Evolutionary conservation across 495 filamentous ascomycete species (phyloP).

Genomic region (Hypoxylon fragiforme): DNA sequence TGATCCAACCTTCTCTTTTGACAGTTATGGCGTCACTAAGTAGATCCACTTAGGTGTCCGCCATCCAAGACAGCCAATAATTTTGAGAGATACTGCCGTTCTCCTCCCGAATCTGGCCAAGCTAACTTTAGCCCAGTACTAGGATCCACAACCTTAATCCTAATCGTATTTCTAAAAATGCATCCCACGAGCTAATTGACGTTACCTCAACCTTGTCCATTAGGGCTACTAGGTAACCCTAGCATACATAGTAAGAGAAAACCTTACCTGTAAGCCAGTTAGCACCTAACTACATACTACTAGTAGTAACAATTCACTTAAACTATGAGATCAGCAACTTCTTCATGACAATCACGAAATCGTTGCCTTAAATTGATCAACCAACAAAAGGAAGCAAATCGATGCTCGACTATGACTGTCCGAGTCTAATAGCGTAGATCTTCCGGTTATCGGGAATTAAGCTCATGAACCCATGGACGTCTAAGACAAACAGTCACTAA

Average conservation of each 20-base stretch:
- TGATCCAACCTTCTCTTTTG: conserved; percentile 3
- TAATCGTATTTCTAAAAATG: conserved; percentile 36
- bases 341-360: conserved; percentile 1
- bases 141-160: conserved; percentile 29
- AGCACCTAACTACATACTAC: background rate
- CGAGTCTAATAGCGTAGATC: conserved; percentile 4
- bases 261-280: too few relatives aligned
- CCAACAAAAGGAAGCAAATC: background rate
- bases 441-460: conserved; percentile 12
- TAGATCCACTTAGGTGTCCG: conserved; percentile 1
- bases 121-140: conserved; percentile 5
- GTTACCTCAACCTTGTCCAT: too few relatives aligned
- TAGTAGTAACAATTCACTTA: too few relatives aligned
- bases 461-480: background rate
- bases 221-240: too few relatives aligned
- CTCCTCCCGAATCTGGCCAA: conserved; percentile 20
- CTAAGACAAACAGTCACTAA: conserved; percentile 19
- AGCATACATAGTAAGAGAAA: too few relatives aligned
- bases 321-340: conserved; percentile 6
- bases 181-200: conserved; percentile 24
- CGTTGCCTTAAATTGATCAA: background rate
- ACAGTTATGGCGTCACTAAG: conserved; percentile 30
- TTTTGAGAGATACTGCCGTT: background rate
- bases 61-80: conserved; percentile 19
- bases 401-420: background rate